Base-by-base conservation (phyloP, 495 filamentous ascomycete species). In the Talaromyces wortmannii region DNA sequence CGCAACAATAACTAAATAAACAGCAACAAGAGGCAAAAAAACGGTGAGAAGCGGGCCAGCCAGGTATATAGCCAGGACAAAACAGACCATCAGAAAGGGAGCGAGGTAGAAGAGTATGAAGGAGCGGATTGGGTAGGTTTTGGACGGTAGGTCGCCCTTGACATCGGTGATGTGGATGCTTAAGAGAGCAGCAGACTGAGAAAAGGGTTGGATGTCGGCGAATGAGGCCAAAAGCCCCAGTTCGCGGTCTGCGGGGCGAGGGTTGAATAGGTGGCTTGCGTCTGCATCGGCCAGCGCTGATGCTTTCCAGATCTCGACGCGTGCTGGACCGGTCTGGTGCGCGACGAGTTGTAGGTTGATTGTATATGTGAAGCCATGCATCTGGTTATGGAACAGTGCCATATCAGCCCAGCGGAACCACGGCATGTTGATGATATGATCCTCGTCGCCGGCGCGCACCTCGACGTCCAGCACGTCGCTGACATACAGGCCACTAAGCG, bases 291-390 rank as follows among this genome's bases (percentile, higher is more conserved):
- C n/a, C 17, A n/a, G 16, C 13, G 48, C 15, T 6, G 29, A 40
- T 31, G n/a, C 48, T 46, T 53, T 53, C 52, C 52, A 53, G 10
- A 53, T 31, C 23, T 53, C 52, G 23, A 53, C 43, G 5, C n/a
- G 4, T 10, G 30, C 13, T 0, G 50, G 10, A 10, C 10, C 11
- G 5, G 31, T 18, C 16, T 40, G n/a, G 33, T 33, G 50, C 23
- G 40, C 50, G 7, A 53, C 43, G 7, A 53, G 7, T 13, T 30
- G 36, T 13, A 53, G 16, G 4, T 53, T 11, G 16, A 53, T 46
- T 6, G 43, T 29, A n/a, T 45, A 45, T 13, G 40, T 46, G 7
- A 12, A 53, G 2, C 52, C 52, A n/a, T 53, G 52, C 52, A 53
- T 45, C 16, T 46, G 42, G 23, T 46, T 45, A 32, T 53, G 52